Base-by-base conservation (phyloP, 495 filamentous ascomycete genomes). In the Penicillium parvum region DNA sequence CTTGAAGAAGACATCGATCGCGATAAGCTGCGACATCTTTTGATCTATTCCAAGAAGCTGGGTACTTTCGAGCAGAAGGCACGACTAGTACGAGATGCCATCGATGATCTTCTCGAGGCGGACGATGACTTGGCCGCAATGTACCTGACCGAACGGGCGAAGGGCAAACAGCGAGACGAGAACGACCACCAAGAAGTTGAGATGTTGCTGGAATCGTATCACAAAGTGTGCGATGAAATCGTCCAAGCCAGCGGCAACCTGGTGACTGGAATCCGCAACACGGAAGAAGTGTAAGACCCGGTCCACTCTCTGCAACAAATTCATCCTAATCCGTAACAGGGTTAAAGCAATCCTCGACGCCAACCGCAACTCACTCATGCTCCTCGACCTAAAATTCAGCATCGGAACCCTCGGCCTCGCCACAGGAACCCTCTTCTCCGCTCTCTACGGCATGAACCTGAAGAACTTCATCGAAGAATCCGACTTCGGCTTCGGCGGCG, bases 401-500 rank as follows among this genome's bases (percentile, higher is more conserved):
- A 91, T 98, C 44, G 87, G 88, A 27, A 97, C 92, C 3, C 77
- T 98, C 7, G 89, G 89, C 2, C 79, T 98, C 21, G 90, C 86
- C 42, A 84, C 88, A 52, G 92, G 92, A 21, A 95, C 94, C 36
- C 89, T 97, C 57, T 78, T 95, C 58, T 92, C 92, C 19, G 89
- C 88, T n/a, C 81, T 97, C 9, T 97, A 97, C 72, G 92, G 92
- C 52, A 96, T 96, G 90, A 98, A 98, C 67, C 73, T 98, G 49
- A 94, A 95, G 59, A 97, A 97, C 65, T 98, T 97, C 64, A 84
- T 97, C 49, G 92, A 98, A 70, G 92, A 97, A 64, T 88, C 86
- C n/a, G 81, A 88, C 62, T 73, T 90, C 55, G 92, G 90, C 7
- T 96, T 98, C 62, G 71, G 74, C 19, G 80, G 76, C 30, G 82